phyloP scores from a whole-genome alignment of 2,329 filamentous ascomycete genomes.

The Cladosporium oxysporum region DNA sequence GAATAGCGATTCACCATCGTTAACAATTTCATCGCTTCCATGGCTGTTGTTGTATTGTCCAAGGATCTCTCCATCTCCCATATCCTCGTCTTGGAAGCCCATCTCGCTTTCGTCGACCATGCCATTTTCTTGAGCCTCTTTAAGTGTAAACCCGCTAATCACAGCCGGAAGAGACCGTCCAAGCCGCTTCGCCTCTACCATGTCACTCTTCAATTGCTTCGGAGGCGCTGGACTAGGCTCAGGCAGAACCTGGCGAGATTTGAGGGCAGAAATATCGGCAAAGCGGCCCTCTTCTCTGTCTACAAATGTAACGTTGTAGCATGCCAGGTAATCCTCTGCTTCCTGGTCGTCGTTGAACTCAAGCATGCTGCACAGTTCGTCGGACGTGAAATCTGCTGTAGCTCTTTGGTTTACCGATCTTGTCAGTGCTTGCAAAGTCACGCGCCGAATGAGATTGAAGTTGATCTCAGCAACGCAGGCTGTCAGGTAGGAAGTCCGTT shows the following conservation, averaged over 20 bases:
- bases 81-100: constrained; percentile 30
- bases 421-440: constrained; percentile 56
- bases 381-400: constrained; percentile 59
- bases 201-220: constrained; percentile 44
- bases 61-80: constrained; percentile 8
- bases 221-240: constrained; percentile 34
- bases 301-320: constrained; percentile 54
- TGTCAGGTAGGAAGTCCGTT: constrained; percentile 61
- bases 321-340: constrained; percentile 55
- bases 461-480: constrained; percentile 65
- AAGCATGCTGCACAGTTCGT: constrained; percentile 53
- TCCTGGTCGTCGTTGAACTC: constrained; percentile 59
- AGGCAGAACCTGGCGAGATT: constrained; percentile 32
- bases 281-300: constrained; percentile 43
- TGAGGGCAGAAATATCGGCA: constrained; percentile 17
- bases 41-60: not conserved
- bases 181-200: constrained; percentile 61
- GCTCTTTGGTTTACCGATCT: constrained; percentile 29
- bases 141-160: constrained; percentile 57
- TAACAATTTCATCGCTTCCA: constrained; percentile 36
- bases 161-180: constrained; percentile 58
- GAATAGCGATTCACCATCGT: constrained; percentile 43
- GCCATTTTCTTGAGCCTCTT: constrained; percentile 51
- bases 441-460: constrained; percentile 60
- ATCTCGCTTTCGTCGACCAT: constrained; percentile 50